Conservation (phyloP, 2,329 filamentous ascomycete genomes). For the Didymella glomerata region DNA sequence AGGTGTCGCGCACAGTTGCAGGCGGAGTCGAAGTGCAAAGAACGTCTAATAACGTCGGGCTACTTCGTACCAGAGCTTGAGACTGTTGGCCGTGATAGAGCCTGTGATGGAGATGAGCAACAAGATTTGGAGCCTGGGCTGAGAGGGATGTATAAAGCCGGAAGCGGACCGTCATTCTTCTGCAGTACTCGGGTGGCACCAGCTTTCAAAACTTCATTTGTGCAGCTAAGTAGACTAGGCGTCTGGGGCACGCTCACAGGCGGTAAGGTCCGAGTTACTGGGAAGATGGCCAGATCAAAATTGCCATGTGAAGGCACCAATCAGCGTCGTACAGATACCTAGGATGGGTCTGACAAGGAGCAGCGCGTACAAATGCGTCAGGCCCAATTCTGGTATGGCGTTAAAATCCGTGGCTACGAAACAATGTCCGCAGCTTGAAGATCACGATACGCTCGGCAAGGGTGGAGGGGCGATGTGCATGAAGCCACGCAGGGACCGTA, state of each 20-base stretch:
- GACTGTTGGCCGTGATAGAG: not conserved
- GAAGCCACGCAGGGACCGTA: constrained; percentile 7
- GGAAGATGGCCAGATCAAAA: constrained; percentile 24
- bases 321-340: constrained; percentile 10
- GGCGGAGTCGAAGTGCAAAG: not conserved
- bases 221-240: constrained; percentile 33
- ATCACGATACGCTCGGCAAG: constrained; percentile 14
- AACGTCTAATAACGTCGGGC: not conserved
- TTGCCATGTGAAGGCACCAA: constrained; percentile 14
- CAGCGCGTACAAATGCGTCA: constrained; percentile 12
- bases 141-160: constrained; percentile 31
- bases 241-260: constrained; percentile 26
- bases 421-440: constrained; percentile 17
- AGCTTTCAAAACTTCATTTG: constrained; percentile 24
- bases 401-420: constrained; percentile 14
- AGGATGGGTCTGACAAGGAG: constrained; percentile 20
- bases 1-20: not conserved
- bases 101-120: not conserved
- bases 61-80: not conserved
- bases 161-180: constrained; percentile 22
- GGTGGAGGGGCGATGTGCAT: constrained; percentile 15
- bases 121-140: not conserved
- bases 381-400: constrained; percentile 10
- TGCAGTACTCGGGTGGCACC: constrained; percentile 33
- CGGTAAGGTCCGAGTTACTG: constrained; percentile 20